Conservation (phyloP, 495 filamentous ascomycete genomes). For the Chaetomium tenue region DNA sequence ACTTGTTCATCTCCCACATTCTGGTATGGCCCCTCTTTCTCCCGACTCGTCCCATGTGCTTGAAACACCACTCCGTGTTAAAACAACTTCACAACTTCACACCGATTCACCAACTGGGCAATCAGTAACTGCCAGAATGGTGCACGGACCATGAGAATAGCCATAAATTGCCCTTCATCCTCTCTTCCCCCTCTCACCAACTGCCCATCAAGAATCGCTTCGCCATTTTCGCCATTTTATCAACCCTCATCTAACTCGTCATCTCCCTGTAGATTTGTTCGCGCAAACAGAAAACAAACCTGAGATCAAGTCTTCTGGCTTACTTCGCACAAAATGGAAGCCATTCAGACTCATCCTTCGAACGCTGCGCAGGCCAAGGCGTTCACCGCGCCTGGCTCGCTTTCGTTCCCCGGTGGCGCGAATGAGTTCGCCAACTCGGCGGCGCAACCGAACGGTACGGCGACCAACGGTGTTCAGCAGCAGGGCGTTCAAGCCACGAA, state of each 20-base stretch:
- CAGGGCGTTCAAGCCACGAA: slow-evolving; percentile 55
- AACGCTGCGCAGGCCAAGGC: slow-evolving; percentile 87
- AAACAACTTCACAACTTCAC: neutral
- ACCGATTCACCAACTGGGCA: slow-evolving; percentile 20
- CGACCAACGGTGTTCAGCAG: slow-evolving; percentile 56
- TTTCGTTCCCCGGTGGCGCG: slow-evolving; percentile 84
- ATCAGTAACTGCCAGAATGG: neutral
- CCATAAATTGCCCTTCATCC: neutral
- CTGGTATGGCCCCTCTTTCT: slow-evolving; percentile 58
- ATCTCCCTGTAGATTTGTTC: slow-evolving; percentile 26
- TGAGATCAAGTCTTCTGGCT: slow-evolving; percentile 24
- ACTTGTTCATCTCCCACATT: slow-evolving; percentile 92
- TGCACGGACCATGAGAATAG: neutral
- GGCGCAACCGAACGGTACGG: slow-evolving; percentile 46
- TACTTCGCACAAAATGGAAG: slow-evolving; percentile 65
- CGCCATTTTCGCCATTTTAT: neutral
- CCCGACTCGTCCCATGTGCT: slow-evolving; percentile 2
- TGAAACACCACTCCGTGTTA: neutral
- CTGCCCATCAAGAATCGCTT: slow-evolving; percentile 4
- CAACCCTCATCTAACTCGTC: slow-evolving; percentile 17
- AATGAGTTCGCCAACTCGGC: slow-evolving; percentile 74
- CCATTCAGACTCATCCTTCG: slow-evolving; percentile 82
- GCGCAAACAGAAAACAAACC: slow-evolving; percentile 16
- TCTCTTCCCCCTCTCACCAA: neutral
- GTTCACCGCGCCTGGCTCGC: slow-evolving; percentile 82